Evolutionary conservation across 2,329 filamentous ascomycete genomes (phyloP).

Genomic region (Diaporthe ilicicola): DNA sequence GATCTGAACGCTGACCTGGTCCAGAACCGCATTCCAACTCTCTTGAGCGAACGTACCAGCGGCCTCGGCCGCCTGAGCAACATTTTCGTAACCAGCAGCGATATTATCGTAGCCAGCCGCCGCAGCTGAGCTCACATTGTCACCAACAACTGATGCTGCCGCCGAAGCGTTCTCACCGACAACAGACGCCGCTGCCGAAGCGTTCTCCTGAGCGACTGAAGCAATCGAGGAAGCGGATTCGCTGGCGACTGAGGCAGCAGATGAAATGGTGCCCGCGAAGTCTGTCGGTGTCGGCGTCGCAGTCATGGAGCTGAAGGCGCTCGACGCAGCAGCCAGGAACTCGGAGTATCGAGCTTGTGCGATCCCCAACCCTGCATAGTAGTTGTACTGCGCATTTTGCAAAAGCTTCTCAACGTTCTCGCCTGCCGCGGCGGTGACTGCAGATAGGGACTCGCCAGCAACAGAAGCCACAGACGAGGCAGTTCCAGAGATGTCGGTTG

Average conservation of each 20-base stretch:
- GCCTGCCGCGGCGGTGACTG: conserved; percentile 41
- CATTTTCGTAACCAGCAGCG: conserved; percentile 37
- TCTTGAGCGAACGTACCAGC: conserved; percentile 47
- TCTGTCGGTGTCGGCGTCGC: conserved; percentile 69
- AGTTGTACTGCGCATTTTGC: conserved; percentile 70
- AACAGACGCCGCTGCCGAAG: conserved; percentile 46
- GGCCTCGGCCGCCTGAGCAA: conserved; percentile 35
- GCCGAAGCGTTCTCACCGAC: conserved; percentile 57
- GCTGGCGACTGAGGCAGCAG: conserved; percentile 54
- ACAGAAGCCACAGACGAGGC: conserved; percentile 30
- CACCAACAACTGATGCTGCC: conserved; percentile 48
- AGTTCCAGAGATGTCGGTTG: conserved; percentile 43
- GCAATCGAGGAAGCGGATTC: conserved; percentile 52
- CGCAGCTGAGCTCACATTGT: conserved; percentile 46
- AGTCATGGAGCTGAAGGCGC: conserved; percentile 67
- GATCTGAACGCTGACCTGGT: conserved; percentile 72
- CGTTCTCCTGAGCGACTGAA: conserved; percentile 47
- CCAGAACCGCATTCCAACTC: conserved; percentile 71
- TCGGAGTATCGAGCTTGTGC: conserved; percentile 82
- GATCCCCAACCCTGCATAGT: conserved; percentile 80
- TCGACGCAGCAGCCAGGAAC: conserved; percentile 77
- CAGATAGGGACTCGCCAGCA: conserved; percentile 30
- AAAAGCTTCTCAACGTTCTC: conserved; percentile 64
- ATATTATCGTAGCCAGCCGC: conserved; percentile 42
- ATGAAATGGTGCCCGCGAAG: conserved; percentile 57